Percentiles rank a stretch among this genome's conserved stretches.
Conservation (phyloP, 2,329 filamentous ascomycete species). For the Ceratocystis colombiana region DNA sequence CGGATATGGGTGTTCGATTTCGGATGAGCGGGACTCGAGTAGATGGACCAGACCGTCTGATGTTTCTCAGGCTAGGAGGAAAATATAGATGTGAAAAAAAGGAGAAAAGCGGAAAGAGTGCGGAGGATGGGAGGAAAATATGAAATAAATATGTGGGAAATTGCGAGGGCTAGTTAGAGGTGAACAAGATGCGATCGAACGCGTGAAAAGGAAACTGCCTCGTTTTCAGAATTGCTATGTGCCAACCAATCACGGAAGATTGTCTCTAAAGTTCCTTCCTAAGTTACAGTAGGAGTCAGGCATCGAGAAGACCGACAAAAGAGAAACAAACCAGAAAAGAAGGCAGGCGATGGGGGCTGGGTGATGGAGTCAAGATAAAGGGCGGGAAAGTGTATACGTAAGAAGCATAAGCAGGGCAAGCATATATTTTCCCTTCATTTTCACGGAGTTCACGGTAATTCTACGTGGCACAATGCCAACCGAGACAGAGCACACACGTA, state of each 20-base stretch:
- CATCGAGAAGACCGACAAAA: background rate
- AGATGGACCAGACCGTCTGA: background rate
- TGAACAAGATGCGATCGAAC: background rate
- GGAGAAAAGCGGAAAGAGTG: constrained; percentile 1
- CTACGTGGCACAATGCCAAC: constrained; percentile 9
- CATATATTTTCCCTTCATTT: background rate
- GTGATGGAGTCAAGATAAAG: constrained; percentile 1
- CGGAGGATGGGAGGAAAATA: background rate
- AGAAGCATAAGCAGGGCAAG: constrained; percentile 4
- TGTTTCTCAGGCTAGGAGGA: background rate
- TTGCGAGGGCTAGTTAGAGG: background rate
- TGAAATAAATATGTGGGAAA: background rate
- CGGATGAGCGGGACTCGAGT: background rate
- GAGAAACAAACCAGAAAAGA: background rate
- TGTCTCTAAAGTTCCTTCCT: background rate
- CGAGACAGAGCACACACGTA: constrained; percentile 7
- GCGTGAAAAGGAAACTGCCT: constrained; percentile 3
- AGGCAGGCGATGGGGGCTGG: background rate
- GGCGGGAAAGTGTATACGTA: constrained; percentile 9
- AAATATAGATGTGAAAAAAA: constrained; percentile 10
- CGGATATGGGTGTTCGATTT: background rate
- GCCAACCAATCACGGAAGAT: background rate
- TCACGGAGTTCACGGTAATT: constrained; percentile 13
- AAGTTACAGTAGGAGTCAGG: background rate
- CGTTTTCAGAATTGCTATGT: background rate